phyloP scores from a whole-genome alignment of 2,329 filamentous ascomycete genomes.

The Dothistroma pini region DNA sequence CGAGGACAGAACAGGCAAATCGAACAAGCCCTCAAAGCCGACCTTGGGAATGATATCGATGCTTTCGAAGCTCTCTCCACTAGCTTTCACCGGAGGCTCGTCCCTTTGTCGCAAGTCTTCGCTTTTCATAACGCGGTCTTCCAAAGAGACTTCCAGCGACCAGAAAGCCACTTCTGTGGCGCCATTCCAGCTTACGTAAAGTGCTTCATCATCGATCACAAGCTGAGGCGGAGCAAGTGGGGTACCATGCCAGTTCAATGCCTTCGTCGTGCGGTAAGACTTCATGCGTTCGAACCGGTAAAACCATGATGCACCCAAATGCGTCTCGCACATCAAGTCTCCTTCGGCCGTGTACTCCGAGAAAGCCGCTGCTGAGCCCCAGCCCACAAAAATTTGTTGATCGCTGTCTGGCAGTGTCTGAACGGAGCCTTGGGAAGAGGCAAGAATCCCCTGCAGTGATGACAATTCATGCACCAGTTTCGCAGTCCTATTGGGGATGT shows the following conservation, averaged over 20 bases:
- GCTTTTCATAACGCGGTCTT: not conserved
- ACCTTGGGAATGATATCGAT: slow-evolving; percentile 22
- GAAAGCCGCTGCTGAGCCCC: slow-evolving; percentile 52
- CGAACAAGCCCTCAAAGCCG: slow-evolving; percentile 27
- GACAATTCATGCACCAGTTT: slow-evolving; percentile 44
- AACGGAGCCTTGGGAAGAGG: slow-evolving; percentile 51
- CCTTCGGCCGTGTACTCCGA: slow-evolving; percentile 46
- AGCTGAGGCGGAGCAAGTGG: slow-evolving; percentile 27
- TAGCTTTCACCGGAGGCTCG: slow-evolving; percentile 64
- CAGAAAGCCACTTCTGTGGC: slow-evolving; percentile 46
- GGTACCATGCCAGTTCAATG: slow-evolving; percentile 29
- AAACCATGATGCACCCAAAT: slow-evolving; percentile 38
- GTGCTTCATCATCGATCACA: slow-evolving; percentile 24
- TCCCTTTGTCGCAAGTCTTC: not conserved
- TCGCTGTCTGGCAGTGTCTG: slow-evolving; percentile 46
- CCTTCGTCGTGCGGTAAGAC: slow-evolving; percentile 38
- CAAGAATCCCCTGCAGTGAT: slow-evolving; percentile 38
- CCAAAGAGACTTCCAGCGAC: slow-evolving; percentile 36
- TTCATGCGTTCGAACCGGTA: slow-evolving; percentile 33
- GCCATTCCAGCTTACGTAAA: slow-evolving; percentile 54
- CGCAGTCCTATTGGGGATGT: slow-evolving; percentile 42
- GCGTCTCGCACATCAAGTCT: slow-evolving; percentile 41
- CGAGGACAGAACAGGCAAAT: slow-evolving; percentile 10
- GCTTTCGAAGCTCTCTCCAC: slow-evolving; percentile 54
- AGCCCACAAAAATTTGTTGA: slow-evolving; percentile 52